A percentile compares a stretch with the other conserved stretches of the same genome.
These are phyloP conservation scores for Raffaelea deltoideospora DNA, from an alignment of 2,329 filamentous ascomycete genomes.

Conservation along the genomic window DNA sequence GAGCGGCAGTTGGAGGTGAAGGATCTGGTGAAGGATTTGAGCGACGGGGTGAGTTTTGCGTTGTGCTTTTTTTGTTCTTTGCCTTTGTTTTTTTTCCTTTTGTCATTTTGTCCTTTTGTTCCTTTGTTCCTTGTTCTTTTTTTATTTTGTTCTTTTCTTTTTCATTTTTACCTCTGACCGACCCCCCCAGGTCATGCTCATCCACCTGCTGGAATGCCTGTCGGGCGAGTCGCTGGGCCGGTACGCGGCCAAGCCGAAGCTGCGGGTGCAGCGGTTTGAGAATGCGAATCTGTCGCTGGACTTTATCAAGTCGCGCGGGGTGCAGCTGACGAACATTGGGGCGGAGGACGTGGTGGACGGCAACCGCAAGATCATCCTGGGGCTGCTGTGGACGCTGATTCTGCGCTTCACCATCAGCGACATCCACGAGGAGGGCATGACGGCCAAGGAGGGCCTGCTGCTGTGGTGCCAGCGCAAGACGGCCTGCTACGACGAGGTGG, in stretches of 20 bases:
- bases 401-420: slow-evolving; percentile 95
- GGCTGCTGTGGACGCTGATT: slow-evolving; percentile 97
- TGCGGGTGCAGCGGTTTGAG: slow-evolving; percentile 93
- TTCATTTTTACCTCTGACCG: too few relatives aligned
- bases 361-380: slow-evolving; percentile 92
- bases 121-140: too few relatives aligned
- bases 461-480: slow-evolving; percentile 98
- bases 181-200: slow-evolving; percentile 71
- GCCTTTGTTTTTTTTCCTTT: too few relatives aligned
- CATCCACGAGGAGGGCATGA: slow-evolving; percentile 96
- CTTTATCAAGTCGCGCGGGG: slow-evolving; percentile 69
- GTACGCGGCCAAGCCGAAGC: slow-evolving; percentile 90
- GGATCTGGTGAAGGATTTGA: slow-evolving; percentile 77
- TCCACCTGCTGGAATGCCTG: slow-evolving; percentile 93
- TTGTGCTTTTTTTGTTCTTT: too few relatives aligned
- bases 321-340: slow-evolving; percentile 97
- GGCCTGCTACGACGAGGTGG: slow-evolving; percentile 93
- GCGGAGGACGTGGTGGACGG: slow-evolving; percentile 97
- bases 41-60: slow-evolving; percentile 85
- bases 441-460: slow-evolving; percentile 86
- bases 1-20: slow-evolving; percentile 64
- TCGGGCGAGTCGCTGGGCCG: slow-evolving; percentile 88
- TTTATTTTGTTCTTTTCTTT: too few relatives aligned
- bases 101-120: too few relatives aligned
- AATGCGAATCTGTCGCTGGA: slow-evolving; percentile 94